Conservation (phyloP, 2,329 filamentous ascomycete genomes). For the Didymella glomerata region DNA sequence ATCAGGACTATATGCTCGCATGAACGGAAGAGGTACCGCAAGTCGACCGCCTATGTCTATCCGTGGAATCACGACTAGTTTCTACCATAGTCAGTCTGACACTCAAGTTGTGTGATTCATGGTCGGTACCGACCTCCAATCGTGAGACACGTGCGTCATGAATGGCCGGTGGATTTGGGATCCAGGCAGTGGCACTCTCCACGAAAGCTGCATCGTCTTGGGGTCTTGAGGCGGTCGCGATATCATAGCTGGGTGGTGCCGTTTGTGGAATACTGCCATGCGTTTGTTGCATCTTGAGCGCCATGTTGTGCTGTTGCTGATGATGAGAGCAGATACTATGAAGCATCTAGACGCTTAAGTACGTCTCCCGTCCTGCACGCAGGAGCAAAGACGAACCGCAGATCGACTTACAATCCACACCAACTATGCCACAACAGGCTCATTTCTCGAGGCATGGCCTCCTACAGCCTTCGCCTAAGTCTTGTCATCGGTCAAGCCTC, state of each 20-base stretch:
- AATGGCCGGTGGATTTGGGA: neutral
- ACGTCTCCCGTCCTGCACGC: neutral
- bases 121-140: neutral
- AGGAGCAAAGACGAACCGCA: neutral
- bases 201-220: neutral
- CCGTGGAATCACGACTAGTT: neutral
- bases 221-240: neutral
- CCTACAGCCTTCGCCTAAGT: neutral
- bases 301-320: neutral
- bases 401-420: neutral
- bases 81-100: neutral
- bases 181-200: neutral
- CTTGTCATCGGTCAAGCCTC: neutral
- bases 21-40: neutral
- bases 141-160: neutral
- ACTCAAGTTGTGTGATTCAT: neutral
- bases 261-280: neutral
- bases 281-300: neutral
- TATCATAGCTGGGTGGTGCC: neutral
- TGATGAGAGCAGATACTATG: neutral
- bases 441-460: neutral
- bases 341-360: neutral
- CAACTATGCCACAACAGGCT: neutral
- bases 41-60: neutral
- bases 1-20: neutral